phyloP scores from a whole-genome alignment of 768 basidiomycete genomes.

The Brasilioporus rufonigricans region DNA sequence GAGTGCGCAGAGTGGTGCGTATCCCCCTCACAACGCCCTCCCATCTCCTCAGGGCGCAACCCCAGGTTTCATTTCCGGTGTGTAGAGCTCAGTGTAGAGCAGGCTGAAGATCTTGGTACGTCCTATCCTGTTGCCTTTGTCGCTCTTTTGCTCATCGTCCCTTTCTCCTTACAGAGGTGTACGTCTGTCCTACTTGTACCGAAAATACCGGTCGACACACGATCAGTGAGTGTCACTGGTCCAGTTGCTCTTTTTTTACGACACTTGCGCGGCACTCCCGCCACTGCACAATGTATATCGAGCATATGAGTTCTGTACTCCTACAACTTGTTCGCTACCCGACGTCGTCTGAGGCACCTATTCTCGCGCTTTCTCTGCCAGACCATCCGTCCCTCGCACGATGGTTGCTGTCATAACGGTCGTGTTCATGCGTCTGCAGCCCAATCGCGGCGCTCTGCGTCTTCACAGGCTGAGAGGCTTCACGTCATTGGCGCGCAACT shows the following conservation, averaged over 20 bases:
- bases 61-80: slow-evolving; percentile 87
- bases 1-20: slow-evolving; percentile 71
- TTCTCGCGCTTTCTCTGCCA: slow-evolving; percentile 32
- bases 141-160: slow-evolving; percentile 15
- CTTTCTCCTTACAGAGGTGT: slow-evolving; percentile 46
- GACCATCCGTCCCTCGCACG: slow-evolving; percentile 30
- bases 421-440: slow-evolving; percentile 29
- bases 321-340: slow-evolving; percentile 35
- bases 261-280: slow-evolving; percentile 22
- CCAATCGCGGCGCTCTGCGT: slow-evolving; percentile 24
- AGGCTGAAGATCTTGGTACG: slow-evolving; percentile 81
- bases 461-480: slow-evolving; percentile 33
- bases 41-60: slow-evolving; percentile 2
- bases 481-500: slow-evolving; percentile 35
- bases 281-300: slow-evolving; percentile 35
- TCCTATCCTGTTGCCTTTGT: slow-evolving; percentile 17
- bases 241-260: slow-evolving; percentile 29
- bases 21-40: not conserved
- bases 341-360: slow-evolving; percentile 32
- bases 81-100: slow-evolving; percentile 55
- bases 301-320: slow-evolving; percentile 36
- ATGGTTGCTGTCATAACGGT: slow-evolving; percentile 34
- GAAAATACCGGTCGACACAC: slow-evolving; percentile 60
- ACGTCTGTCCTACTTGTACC: slow-evolving; percentile 55
- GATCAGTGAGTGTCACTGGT: slow-evolving; percentile 70